These are phyloP conservation scores for Narthecium ossifragum DNA, from an alignment of 106 monocot genomes.

Conservation along the genomic window DNA sequence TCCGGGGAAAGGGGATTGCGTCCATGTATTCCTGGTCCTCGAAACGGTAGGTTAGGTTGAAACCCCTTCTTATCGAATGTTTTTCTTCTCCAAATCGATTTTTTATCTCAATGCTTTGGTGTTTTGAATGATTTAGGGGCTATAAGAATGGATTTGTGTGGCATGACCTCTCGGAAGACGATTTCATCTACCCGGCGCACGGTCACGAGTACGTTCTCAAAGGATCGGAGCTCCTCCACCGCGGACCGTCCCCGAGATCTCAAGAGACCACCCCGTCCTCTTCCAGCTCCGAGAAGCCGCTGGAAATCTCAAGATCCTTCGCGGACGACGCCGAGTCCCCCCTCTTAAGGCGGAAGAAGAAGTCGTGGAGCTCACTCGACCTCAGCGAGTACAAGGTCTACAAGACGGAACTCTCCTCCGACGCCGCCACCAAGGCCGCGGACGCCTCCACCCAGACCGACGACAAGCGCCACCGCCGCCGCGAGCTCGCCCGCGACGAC, in stretches of 20 bases:
- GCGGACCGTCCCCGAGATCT: constrained; percentile 4
- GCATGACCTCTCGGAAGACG: constrained; percentile 80
- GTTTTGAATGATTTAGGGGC: constrained; percentile 29
- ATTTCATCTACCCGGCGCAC: constrained; percentile 60
- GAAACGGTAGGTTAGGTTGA: constrained; percentile 42
- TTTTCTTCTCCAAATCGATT: not conserved
- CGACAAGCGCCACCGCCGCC: constrained; percentile 26
- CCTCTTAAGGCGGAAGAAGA: constrained; percentile 19
- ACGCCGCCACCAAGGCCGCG: constrained; percentile 24
- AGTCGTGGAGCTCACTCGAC: constrained; percentile 41
- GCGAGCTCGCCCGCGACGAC: constrained; percentile 7
- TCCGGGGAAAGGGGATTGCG: constrained; percentile 76
- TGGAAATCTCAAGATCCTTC: constrained; percentile 2
- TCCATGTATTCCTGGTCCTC: constrained; percentile 82
- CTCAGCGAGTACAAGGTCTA: constrained; percentile 74
- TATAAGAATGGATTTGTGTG: constrained; percentile 92
- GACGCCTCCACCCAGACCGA: constrained; percentile 88
- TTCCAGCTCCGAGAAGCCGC: constrained; percentile 27
- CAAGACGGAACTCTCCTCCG: constrained; percentile 37
- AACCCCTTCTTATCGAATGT: no score
- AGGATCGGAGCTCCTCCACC: constrained; percentile 55
- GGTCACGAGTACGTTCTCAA: constrained; percentile 84
- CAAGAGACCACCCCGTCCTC: constrained; percentile 23
- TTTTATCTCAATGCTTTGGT: not conserved
- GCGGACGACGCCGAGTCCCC: constrained; percentile 1